phyloP scores from a whole-genome alignment of 169 alveolate genomes.

The Perkinsus olseni region DNA sequence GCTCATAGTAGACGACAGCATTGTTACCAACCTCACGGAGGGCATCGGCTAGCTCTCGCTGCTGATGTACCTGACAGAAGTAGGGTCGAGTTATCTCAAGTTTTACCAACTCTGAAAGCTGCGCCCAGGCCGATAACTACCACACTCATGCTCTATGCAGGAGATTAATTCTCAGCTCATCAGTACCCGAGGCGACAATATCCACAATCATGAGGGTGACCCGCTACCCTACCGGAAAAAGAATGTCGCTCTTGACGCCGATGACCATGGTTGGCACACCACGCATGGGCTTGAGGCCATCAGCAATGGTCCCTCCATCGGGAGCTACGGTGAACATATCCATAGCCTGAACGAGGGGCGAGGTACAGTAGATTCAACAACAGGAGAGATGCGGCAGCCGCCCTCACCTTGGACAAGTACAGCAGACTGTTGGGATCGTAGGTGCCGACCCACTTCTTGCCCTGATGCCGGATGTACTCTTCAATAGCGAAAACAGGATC shows the following conservation, averaged over 20 bases:
- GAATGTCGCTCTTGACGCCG: slow-evolving; percentile 21
- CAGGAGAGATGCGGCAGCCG: too few relatives aligned
- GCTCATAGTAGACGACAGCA: slow-evolving; percentile 15
- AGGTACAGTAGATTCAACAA: neutral
- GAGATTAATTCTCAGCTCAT: too few relatives aligned
- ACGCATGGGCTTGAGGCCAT: neutral
- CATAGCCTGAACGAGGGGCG: slow-evolving; percentile 15
- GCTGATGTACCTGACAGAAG: slow-evolving; percentile 16
- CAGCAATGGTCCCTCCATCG: neutral
- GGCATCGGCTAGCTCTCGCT: slow-evolving; percentile 8
- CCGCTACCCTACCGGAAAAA: slow-evolving; percentile 13
- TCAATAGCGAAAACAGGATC: slow-evolving; percentile 18
- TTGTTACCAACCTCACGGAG: slow-evolving; percentile 13
- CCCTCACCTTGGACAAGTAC: slow-evolving; percentile 18
- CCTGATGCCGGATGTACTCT: slow-evolving; percentile 23
- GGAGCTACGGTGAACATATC: slow-evolving; percentile 15
- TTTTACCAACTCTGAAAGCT: too few relatives aligned
- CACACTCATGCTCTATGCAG: too few relatives aligned
- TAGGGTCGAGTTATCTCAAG: too few relatives aligned
- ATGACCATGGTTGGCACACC: slow-evolving; percentile 21
- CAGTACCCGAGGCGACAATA: too few relatives aligned
- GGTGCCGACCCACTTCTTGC: slow-evolving; percentile 16
- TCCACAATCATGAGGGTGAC: too few relatives aligned
- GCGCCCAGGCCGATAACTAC: too few relatives aligned
- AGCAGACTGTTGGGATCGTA: slow-evolving; percentile 27